Evolutionary conservation across 768 basidiomycete species (phyloP).

Genomic region (Xerocomellus dryophilus): DNA sequence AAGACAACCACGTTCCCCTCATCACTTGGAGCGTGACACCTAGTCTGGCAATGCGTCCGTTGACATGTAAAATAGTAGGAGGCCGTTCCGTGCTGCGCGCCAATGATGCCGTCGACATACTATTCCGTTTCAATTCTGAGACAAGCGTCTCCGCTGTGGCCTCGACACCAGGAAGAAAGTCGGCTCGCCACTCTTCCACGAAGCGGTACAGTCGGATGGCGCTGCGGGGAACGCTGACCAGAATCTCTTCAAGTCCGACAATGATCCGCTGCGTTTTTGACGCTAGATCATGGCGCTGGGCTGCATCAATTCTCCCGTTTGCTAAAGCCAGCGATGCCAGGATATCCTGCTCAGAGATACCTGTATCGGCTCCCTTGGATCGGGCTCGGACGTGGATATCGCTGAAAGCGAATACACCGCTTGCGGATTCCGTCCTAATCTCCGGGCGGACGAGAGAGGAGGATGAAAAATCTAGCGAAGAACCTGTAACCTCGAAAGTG

Average conservation of each 20-base stretch:
- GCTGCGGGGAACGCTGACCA: constrained; percentile 71
- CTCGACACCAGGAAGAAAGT: constrained; percentile 75
- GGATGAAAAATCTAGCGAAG: constrained; percentile 25
- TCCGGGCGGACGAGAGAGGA: constrained; percentile 15
- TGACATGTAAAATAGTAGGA: constrained; percentile 42
- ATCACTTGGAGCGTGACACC: constrained; percentile 75
- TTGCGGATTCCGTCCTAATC: constrained; percentile 40
- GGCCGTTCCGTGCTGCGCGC: constrained; percentile 10
- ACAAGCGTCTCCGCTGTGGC: constrained; percentile 61
- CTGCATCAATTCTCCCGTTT: constrained; percentile 43
- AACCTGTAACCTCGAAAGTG: constrained; percentile 55
- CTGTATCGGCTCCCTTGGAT: constrained; percentile 41
- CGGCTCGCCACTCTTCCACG: constrained; percentile 76
- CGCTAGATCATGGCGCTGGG: constrained; percentile 46
- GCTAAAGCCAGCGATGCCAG: constrained; percentile 58
- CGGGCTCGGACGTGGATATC: constrained; percentile 57
- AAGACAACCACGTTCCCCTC: constrained; percentile 85
- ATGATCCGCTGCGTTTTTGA: constrained; percentile 42
- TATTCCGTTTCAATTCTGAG: constrained; percentile 54
- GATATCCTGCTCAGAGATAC: constrained; percentile 46
- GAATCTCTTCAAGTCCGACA: constrained; percentile 44
- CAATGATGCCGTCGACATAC: constrained; percentile 35
- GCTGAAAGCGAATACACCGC: constrained; percentile 47
- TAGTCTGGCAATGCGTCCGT: constrained; percentile 48
- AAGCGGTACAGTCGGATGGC: constrained; percentile 77